A percentile compares a stretch with the other conserved stretches of the same genome.
These are phyloP conservation scores for Sinapis alba DNA, from an alignment of 441 rosid species.

Conservation along the genomic window DNA sequence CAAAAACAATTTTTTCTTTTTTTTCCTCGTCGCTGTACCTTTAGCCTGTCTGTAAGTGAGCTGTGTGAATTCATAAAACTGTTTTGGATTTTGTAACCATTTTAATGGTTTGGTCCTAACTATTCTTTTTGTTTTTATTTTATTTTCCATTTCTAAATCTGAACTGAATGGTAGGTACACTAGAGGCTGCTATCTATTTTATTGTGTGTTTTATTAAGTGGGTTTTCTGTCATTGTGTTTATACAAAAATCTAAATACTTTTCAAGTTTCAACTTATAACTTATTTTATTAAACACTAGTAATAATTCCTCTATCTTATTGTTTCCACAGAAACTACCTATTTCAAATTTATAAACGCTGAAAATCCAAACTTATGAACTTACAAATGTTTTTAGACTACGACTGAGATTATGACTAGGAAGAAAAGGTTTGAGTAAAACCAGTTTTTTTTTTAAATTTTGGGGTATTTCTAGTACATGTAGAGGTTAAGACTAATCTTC, in stretches of 20 bases:
- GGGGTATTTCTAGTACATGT: too few relatives aligned
- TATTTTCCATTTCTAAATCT: slow-evolving; percentile 2
- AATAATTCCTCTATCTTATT: neutral
- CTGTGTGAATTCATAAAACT: slow-evolving; percentile 30
- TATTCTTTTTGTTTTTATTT: neutral
- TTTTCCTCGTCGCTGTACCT: slow-evolving; percentile 10
- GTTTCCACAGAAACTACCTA: neutral
- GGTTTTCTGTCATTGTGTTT: neutral
- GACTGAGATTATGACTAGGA: neutral
- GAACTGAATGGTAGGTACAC: neutral
- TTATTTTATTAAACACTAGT: neutral
- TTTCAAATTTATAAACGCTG: neutral
- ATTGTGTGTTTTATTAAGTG: neutral
- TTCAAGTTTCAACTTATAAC: neutral
- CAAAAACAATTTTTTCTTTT: neutral
- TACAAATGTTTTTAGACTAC: neutral
- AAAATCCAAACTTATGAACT: neutral
- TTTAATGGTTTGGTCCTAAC: slow-evolving; percentile 1
- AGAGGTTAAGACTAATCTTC: too few relatives aligned
- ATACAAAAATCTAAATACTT: neutral
- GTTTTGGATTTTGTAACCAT: slow-evolving; percentile 2
- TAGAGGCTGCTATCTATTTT: neutral
- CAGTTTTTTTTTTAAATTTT: too few relatives aligned
- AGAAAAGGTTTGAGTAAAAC: neutral
- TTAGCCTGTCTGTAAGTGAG: slow-evolving; percentile 27